Evolutionary conservation across 108 stramenopile species (phyloP), one percentile per base, ranked within the genome.

Genomic region (Cyclostephanos tholiformis): DNA sequence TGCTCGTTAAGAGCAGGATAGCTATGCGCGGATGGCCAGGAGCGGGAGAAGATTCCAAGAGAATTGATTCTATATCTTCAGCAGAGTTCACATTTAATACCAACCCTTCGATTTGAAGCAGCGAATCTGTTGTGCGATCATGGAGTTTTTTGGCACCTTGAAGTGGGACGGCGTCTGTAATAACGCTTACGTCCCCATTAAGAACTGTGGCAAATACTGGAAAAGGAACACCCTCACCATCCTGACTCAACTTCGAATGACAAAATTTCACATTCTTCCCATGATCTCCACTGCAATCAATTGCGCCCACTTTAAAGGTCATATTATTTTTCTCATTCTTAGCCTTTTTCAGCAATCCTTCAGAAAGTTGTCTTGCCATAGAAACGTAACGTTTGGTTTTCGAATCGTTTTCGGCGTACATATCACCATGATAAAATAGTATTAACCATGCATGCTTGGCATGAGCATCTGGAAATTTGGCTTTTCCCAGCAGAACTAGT

Each of bases 391-490:
- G 48, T 29, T 67, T 35, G 2, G 70, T 70, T 23, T 61, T 48
- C 30, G 20, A 68, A 57, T 74, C 82, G 9, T 50, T 49, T 38
- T 84, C 56, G 56, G 11, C 12, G 10, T 26, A 39, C 70, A 70
- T 68, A 19, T 84, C 66, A 46, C 79, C 83, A 19, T 65, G 64
- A 58, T 88, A 94, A 70, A 93, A 94, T 58, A 91, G 60, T 25
- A 94, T 64, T 49, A 91, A 32, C 92, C 92, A 94, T 53, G 89
- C 65, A 71, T 88, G 69, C 46, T 91, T 94, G 63, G 83, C 56
- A 39, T 49, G 73, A n/a, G 52, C 39, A 60, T 88, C 84, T 16
- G 91, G 91, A 76, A 89, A 90, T 62, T 94, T 91, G 17, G 92
- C 76, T 30, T 75, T 74, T 8, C 92, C 92, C 16, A 93, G 74